Conservation (phyloP, 495 filamentous ascomycete species). For the Penicillium odoratum region DNA sequence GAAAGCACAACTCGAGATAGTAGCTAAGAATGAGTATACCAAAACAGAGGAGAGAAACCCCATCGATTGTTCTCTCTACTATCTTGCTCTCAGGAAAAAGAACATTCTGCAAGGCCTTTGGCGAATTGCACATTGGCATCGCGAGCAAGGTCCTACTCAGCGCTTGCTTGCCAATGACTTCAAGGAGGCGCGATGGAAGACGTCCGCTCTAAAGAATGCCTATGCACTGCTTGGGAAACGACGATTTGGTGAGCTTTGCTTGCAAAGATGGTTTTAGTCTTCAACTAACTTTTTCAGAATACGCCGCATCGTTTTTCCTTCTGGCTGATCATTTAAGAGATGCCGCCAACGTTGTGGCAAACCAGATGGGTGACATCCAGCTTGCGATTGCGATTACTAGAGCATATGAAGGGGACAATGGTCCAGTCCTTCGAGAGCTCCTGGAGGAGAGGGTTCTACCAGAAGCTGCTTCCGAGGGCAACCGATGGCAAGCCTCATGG, state of each 20-base stretch:
- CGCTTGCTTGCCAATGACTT: conserved; percentile 85
- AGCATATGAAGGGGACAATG: conserved; percentile 84
- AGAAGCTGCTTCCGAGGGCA: conserved; percentile 74
- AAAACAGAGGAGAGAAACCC: conserved; percentile 86
- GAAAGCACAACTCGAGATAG: conserved; percentile 79
- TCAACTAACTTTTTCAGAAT: conserved; percentile 56
- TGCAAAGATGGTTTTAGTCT: not conserved
- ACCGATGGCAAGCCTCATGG: conserved; percentile 95
- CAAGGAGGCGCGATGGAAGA: conserved; percentile 79
- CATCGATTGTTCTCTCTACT: conserved; percentile 90
- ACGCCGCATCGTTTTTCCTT: conserved; percentile 94
- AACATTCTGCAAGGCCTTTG: conserved; percentile 87
- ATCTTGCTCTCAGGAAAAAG: conserved; percentile 90
- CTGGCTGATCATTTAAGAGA: conserved; percentile 83
- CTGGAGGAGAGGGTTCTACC: conserved; percentile 79
- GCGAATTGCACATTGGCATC: conserved; percentile 92
- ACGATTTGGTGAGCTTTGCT: conserved; percentile 65
- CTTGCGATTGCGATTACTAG: conserved; percentile 88
- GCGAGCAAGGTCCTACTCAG: conserved; percentile 77
- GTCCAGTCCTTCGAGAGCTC: conserved; percentile 69
- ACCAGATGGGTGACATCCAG: conserved; percentile 82
- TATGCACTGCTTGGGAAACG: conserved; percentile 93
- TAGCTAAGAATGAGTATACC: conserved; percentile 92
- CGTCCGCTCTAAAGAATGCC: conserved; percentile 91
- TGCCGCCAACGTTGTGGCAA: conserved; percentile 79